Evolutionary conservation across 139 green algal genomes (phyloP), one percentile per base, ranked within the genome.

Genomic region (Chlorella sorokiniana): DNA sequence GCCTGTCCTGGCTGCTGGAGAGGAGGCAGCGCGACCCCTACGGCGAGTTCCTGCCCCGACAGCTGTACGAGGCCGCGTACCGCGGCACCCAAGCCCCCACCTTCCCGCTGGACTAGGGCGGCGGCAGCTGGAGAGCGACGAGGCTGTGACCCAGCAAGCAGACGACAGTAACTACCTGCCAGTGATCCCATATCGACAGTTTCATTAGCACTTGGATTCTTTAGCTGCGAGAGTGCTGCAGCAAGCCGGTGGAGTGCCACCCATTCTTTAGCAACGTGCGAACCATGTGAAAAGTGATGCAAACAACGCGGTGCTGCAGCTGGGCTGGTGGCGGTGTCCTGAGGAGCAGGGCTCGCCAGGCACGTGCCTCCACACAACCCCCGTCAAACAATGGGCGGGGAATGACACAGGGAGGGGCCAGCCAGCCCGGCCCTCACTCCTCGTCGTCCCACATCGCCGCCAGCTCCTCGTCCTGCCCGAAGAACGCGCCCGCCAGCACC

Each of bases 21-120:
- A 86, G 90, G 78, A 85, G 95, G 25, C 75, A 92, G 73, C 10
- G 56, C 5, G 95, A 98, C 82, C 96, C 96, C 0, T 98, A 98
- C 89, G 83, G 83, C 33, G 89, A 95, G 20, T 83, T 97, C 14
- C 25, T 86, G 27, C 72, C 77, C 0, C 86, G 95, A 1, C n/a
- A 96, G 61, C 42, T 93, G 62, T 97, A 96, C 44, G 95, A 98
- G 83, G 77, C 84, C 0, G 84, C 65, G 29, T 91, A 85, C 76
- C 85, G 85, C 22, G 89, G 87, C 29, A 35, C 81, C 11, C 90
- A 93, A 81, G 95, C 95, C 29, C 95, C 95, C 29, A 96, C 95
- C 1, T 98, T 98, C 84, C 74, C 79, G 8, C 33, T 84, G 29
- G 35, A 76, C 35, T 69, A 37, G 37, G 42, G 65, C 33, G 23